Evolutionary conservation across 1,284 basidiomycete species (phyloP), one percentile per base, ranked within the genome.

Genomic region (Thecaphora thlaspeos): DNA sequence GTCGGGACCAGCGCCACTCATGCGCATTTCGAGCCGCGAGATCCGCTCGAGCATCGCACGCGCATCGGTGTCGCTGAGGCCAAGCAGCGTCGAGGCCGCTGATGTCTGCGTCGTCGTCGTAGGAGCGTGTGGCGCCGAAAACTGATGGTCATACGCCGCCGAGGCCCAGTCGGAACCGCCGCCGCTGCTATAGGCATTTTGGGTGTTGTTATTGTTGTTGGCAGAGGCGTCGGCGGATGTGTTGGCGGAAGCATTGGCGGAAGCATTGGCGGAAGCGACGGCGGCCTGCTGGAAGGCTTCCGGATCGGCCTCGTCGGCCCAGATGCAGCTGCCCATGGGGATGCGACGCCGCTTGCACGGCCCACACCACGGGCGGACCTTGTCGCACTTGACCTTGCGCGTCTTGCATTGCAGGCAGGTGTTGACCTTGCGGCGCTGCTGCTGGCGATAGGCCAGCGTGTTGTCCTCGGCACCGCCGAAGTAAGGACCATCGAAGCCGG

Each of bases 361-460:
- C 1, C 73, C 73, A 21, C 73, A 75, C 39, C 68, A 61, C 1
- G 73, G 73, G 4, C 70, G 63, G 28, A 63, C 65, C 47, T 70
- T 67, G 61, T 75, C 73, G 45, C 71, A 74, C 48, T 72, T 70
- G 15, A 69, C 68, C 41, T 68, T 68, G 26, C 66, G 63, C 18
- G 57, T 58, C 55, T 75, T 75, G 62, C 73, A 75, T n/a, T 70
- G 68, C 4, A 73, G 58, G 40, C 73, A 75, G 19, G 73, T 75
- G 49, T 75, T 75, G 47, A 75, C 70, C 42, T 75, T 75, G 39
- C 73, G 63, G 1, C 73, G 54, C 43, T 75, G 73, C 15, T 38
- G 37, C 26, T 28, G 26, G 7, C 26, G 26, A 11, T 28, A 28
- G 5, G 26, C 26, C 7, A 28, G 26, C 26, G 26, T 28, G 26